Conservation (phyloP, 2,329 filamentous ascomycete genomes). For the Pseudocercospora ulei region DNA sequence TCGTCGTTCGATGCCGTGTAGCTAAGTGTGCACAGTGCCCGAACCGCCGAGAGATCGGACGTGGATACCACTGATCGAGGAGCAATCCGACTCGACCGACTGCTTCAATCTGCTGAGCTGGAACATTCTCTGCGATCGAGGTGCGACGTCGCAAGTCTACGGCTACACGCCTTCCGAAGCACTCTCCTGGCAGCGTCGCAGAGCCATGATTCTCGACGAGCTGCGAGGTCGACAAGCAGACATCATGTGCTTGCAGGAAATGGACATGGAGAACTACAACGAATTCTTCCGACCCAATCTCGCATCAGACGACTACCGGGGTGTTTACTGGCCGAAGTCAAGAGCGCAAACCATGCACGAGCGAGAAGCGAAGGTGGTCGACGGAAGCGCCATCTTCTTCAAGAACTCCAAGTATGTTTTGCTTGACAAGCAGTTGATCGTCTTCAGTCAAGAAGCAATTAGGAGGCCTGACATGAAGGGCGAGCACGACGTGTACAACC, state of each 20-base stretch:
- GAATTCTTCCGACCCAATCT: constrained; percentile 83
- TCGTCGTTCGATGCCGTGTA: background rate
- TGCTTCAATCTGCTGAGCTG: constrained; percentile 80
- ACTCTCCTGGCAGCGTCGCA: constrained; percentile 77
- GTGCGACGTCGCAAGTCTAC: constrained; percentile 73
- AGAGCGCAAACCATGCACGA: constrained; percentile 86
- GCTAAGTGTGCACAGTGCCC: constrained; percentile 50
- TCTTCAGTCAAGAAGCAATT: constrained; percentile 85
- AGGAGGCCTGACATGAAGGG: constrained; percentile 95
- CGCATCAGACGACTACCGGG: constrained; percentile 81
- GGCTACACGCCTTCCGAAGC: constrained; percentile 80
- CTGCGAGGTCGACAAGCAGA: constrained; percentile 71
- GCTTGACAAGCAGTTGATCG: constrained; percentile 86
- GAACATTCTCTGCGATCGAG: constrained; percentile 93
- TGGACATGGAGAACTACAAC: constrained; percentile 84
- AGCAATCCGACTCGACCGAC: constrained; percentile 43
- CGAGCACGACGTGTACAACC: constrained; percentile 94
- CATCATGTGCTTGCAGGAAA: constrained; percentile 86
- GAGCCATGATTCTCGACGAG: constrained; percentile 72
- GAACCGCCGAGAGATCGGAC: constrained; percentile 66
- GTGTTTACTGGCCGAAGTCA: constrained; percentile 83
- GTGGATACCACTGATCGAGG: constrained; percentile 62
- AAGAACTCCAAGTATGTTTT: constrained; percentile 90
- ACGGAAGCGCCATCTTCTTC: constrained; percentile 95
- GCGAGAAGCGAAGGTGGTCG: constrained; percentile 77